phyloP scores from a whole-genome alignment of 805 yeast species.

The Vanderwaltozyma polyspora region DNA sequence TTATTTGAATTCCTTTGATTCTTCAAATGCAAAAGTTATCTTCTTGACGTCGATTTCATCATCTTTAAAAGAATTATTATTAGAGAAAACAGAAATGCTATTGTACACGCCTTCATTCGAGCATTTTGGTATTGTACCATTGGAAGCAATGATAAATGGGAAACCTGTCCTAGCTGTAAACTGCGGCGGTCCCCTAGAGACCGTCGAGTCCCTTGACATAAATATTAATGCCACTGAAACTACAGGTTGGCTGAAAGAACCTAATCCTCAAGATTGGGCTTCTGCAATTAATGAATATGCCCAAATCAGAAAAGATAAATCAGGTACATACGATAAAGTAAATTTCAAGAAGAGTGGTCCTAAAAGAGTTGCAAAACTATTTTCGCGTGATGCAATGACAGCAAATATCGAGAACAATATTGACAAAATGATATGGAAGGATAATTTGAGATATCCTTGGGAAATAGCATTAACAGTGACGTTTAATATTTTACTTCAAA shows the following conservation, averaged over 20 bases:
- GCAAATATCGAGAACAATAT: constrained; percentile 28
- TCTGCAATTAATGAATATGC: constrained; percentile 34
- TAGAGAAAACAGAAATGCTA: constrained; percentile 46
- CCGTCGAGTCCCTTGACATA: constrained; percentile 30
- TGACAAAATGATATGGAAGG: constrained; percentile 18
- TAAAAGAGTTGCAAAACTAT: constrained; percentile 22
- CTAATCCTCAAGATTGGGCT: constrained; percentile 45
- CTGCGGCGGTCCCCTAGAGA: constrained; percentile 89
- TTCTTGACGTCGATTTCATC: constrained; percentile 77
- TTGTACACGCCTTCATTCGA: constrained; percentile 85
- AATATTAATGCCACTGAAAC: constrained; percentile 29
- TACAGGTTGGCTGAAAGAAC: constrained; percentile 53
- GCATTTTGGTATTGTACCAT: constrained; percentile 96
- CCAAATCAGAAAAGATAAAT: constrained; percentile 12
- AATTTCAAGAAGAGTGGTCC: constrained; percentile 24
- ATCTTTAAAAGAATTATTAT: constrained; percentile 48
- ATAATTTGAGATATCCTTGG: constrained; percentile 23
- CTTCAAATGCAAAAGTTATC: constrained; percentile 38
- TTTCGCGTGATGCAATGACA: constrained; percentile 32
- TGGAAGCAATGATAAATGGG: constrained; percentile 82
- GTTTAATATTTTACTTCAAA: constrained; percentile 9
- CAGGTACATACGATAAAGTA: constrained; percentile 3
- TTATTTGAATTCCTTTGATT: constrained; percentile 8
- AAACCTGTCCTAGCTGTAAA: constrained; percentile 79
- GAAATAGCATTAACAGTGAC: constrained; percentile 11